Base-by-base conservation (phyloP, 2,329 filamentous ascomycete genomes). In the Pezizomycotina sp. region DNA sequence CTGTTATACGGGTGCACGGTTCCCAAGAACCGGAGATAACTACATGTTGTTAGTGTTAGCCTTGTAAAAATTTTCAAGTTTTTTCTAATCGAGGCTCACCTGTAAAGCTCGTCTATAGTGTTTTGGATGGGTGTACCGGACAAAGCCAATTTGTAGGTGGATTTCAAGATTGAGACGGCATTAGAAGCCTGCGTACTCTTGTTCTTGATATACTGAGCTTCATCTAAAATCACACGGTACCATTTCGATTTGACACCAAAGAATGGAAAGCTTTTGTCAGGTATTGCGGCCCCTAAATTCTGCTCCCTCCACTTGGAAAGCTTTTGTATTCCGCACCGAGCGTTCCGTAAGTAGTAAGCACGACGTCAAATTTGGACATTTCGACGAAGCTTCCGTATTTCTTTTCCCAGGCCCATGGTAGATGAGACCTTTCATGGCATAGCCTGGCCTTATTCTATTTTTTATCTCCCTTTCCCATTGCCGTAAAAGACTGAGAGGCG, bases 81-180 rank as follows among this genome's bases (percentile, higher is more conserved):
- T n/a, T n/a, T n/a, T n/a, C n/a, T n/a, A n/a, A n/a, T n/a, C n/a
- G n/a, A n/a, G n/a, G n/a, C 63, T 13, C 92, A 59, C 1, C 81
- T 78, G 50, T 70, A 83, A 3, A 92, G 62, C 50, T 93, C 84
- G 15, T 69, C 62, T 2, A 86, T 71, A 8, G 66, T 71, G 49
- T 92, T 92, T 77, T 89, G 89, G 77, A 86, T 83, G 0, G 80
- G 80, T 0, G 80, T 89, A 16, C 80, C 80, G 3, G 75, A 81
- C 55, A 86, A 67, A 52, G 76, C 82, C 60, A 79, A 74, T 30
- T 79, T 66, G 52, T 77, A 69, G 22, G 60, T 62, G 9, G 76
- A 62, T 42, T 66, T 58, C 10, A 89, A 56, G 7, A 58, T 54
- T 47, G 62, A 68, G 19, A 69, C 69, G 4, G 70, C 77, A 45